Evolutionary conservation across 345 rosid genomes (phyloP).

Genomic region (Fremontodendron californicum): DNA sequence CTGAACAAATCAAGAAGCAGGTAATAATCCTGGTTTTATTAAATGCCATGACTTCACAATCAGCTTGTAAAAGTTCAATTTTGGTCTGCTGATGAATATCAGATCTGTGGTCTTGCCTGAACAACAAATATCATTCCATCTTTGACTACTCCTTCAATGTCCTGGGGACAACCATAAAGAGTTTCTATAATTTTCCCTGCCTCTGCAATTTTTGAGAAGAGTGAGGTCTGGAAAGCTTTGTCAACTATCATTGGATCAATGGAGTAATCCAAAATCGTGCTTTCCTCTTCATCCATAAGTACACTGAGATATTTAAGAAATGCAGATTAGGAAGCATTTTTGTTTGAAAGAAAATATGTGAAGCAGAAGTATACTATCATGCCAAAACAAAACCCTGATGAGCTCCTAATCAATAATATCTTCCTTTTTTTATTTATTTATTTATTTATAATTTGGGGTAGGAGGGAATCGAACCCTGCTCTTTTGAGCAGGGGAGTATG

Average conservation of each 20-base stretch:
- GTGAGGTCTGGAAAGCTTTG: constrained; percentile 27
- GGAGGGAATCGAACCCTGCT: too few relatives aligned
- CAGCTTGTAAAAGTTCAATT: neutral
- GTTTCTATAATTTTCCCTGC: constrained; percentile 34
- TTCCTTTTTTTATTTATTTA: too few relatives aligned
- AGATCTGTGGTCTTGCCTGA: constrained; percentile 39
- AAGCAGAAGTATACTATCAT: neutral
- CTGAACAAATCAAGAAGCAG: neutral
- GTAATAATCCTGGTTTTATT: neutral
- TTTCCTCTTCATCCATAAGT: constrained; percentile 33
- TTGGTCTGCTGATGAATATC: too few relatives aligned
- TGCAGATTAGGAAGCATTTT: neutral
- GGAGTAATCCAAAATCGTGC: constrained; percentile 33
- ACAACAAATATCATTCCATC: constrained; percentile 32
- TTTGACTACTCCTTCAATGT: constrained; percentile 39
- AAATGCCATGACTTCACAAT: neutral
- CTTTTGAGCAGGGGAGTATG: too few relatives aligned
- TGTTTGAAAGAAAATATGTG: neutral
- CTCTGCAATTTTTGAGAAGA: constrained; percentile 34
- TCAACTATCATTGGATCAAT: constrained; percentile 23
- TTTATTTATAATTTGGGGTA: too few relatives aligned
- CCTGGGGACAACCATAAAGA: constrained; percentile 32
- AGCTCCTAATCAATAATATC: neutral
- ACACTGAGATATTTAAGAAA: constrained; percentile 23
- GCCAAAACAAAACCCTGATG: neutral